Evolutionary conservation across 441 rosid species (phyloP).

Genomic region (Melastoma candidum): DNA sequence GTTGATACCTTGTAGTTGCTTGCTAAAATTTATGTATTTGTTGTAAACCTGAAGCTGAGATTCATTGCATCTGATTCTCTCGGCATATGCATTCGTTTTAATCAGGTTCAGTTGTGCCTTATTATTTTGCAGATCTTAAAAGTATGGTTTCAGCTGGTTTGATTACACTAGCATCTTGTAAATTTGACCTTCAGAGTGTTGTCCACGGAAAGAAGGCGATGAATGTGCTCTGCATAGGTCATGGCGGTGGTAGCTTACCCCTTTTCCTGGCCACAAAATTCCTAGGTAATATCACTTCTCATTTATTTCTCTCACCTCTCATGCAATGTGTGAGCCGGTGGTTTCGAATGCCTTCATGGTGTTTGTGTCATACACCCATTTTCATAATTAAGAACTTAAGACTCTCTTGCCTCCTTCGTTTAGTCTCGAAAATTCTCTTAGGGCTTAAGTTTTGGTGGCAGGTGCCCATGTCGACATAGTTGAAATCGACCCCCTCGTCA

Average conservation of each 20-base stretch:
- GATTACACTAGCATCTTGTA: conserved; percentile 48
- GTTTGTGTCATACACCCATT: too few relatives aligned
- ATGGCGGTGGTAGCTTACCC: conserved; percentile 90
- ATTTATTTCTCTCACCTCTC: not conserved
- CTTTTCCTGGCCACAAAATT: conserved; percentile 73
- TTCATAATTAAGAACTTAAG: too few relatives aligned
- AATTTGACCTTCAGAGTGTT: conserved; percentile 43
- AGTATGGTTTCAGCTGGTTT: conserved; percentile 62
- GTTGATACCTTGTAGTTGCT: too few relatives aligned
- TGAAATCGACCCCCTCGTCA: conserved; percentile 83
- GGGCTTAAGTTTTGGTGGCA: conserved; percentile 9
- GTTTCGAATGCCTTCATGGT: not conserved
- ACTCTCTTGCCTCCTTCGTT: too few relatives aligned
- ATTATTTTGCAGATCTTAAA: conserved; percentile 35
- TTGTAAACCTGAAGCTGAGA: too few relatives aligned
- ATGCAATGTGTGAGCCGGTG: not conserved
- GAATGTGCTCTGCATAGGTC: conserved; percentile 75
- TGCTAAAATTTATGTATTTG: too few relatives aligned
- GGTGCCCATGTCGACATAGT: conserved; percentile 68
- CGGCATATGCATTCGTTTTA: not conserved
- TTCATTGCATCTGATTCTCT: not conserved
- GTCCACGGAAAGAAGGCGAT: conserved; percentile 43
- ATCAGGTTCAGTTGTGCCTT: conserved; percentile 2
- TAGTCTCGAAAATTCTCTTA: not conserved
- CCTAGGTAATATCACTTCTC: conserved; percentile 37